Evolutionary conservation across 75 land plant genomes (phyloP).

Genomic region (Isoetes taiwanensis): DNA sequence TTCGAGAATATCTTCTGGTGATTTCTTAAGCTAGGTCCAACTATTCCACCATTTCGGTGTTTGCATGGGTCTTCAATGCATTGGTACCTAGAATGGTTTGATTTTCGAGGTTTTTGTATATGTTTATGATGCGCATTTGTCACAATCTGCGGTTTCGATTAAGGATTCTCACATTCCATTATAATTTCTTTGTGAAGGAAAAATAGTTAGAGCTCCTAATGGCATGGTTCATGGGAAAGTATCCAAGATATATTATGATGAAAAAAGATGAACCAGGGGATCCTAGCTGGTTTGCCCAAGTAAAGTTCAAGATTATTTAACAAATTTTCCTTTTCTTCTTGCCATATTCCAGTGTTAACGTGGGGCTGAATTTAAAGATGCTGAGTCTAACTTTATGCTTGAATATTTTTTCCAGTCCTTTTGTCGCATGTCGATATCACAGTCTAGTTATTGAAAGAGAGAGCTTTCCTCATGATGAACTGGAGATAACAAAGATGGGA

Average conservation of each 20-base stretch:
- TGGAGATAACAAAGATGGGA: slow-evolving; percentile 95
- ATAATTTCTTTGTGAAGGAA: slow-evolving; percentile 32
- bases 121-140: background rate
- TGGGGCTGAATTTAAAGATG: too few relatives aligned
- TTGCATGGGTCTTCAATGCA: slow-evolving; percentile 99
- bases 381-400: too few relatives aligned
- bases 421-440: slow-evolving; percentile 83
- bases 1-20: slow-evolving; percentile 93
- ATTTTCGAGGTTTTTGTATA: slow-evolving; percentile 99
- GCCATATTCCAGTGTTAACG: too few relatives aligned
- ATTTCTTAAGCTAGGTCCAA: slow-evolving; percentile 75
- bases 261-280: slow-evolving; percentile 51
- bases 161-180: background rate
- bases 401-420: slow-evolving; percentile 56
- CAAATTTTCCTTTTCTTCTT: too few relatives aligned
- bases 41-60: slow-evolving; percentile 88
- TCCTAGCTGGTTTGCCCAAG: slow-evolving; percentile 75
- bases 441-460: slow-evolving; percentile 91
- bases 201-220: slow-evolving; percentile 81
- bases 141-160: too few relatives aligned
- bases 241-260: slow-evolving; percentile 71
- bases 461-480: slow-evolving; percentile 65
- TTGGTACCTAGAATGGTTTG: too few relatives aligned
- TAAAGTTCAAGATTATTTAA: slow-evolving; percentile 32
- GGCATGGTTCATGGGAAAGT: slow-evolving; percentile 93